phyloP scores from a whole-genome alignment of 2,329 filamentous ascomycete genomes.

The Pseudogymnoascus sp. region DNA sequence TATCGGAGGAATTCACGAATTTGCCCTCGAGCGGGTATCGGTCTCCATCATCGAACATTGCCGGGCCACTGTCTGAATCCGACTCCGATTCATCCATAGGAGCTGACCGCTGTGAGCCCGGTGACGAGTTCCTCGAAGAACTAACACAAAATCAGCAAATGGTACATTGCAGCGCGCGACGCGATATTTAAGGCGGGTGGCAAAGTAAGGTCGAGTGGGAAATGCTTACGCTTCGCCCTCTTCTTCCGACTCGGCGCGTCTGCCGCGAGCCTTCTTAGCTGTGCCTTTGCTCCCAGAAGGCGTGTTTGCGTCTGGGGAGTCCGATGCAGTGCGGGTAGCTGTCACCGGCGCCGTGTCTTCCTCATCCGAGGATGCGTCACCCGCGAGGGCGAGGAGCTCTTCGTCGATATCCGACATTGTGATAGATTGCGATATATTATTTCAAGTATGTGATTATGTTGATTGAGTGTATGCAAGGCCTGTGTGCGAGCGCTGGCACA shows the following conservation, averaged over 20 bases:
- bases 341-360: conserved; percentile 43
- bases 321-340: background rate
- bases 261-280: conserved; percentile 44
- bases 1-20: conserved; percentile 67
- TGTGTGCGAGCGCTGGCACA: background rate
- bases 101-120: conserved; percentile 70
- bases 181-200: conserved; percentile 12
- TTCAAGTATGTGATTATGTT: background rate
- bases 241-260: conserved; percentile 63
- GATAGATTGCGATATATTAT: background rate
- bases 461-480: background rate
- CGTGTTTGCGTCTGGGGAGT: conserved; percentile 46
- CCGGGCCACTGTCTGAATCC: conserved; percentile 56
- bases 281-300: conserved; percentile 32
- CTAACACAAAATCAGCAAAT: conserved; percentile 36
- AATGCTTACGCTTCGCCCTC: conserved; percentile 74
- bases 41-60: conserved; percentile 49
- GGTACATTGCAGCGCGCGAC: conserved; percentile 12
- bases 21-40: conserved; percentile 85
- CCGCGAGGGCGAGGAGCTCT: conserved; percentile 87
- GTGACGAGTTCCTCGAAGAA: conserved; percentile 63
- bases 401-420: conserved; percentile 86
- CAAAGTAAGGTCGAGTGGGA: conserved; percentile 14
- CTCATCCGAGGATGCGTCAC: conserved; percentile 58
- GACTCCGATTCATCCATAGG: conserved; percentile 88